A percentile compares a stretch with the other conserved stretches of the same genome.
Evolutionary conservation across 257 asterid genomes (phyloP).

Genomic region (Perilla frutescens): DNA sequence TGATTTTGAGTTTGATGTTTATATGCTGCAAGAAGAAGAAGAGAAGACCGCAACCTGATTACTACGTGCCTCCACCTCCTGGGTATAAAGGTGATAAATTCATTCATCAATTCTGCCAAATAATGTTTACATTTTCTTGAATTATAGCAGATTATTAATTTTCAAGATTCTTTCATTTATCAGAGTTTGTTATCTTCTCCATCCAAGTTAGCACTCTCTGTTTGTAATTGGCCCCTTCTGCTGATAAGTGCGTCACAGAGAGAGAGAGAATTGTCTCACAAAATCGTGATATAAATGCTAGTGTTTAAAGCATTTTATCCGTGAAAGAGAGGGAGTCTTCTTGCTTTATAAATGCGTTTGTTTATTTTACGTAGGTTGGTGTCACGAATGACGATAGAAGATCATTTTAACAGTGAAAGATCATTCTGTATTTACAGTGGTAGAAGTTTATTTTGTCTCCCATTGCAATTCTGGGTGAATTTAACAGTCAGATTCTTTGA

Average conservation of each 20-base stretch:
- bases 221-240: not conserved
- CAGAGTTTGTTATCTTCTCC: not conserved
- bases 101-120: not conserved
- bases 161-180: not conserved
- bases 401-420: not conserved
- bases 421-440: not conserved
- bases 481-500: not conserved
- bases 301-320: not conserved
- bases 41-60: constrained; percentile 56
- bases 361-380: not conserved
- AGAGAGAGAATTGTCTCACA: constrained; percentile 3
- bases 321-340: not conserved
- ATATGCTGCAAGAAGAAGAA: constrained; percentile 68
- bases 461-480: not conserved
- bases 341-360: not conserved
- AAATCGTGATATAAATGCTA: not conserved
- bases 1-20: constrained; percentile 52
- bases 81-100: constrained; percentile 63
- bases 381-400: not conserved
- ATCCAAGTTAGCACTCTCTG: not conserved
- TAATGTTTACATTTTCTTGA: not conserved
- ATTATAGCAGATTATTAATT: not conserved
- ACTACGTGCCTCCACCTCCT: constrained; percentile 64
- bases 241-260: not conserved
- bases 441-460: constrained; percentile 1